Evolutionary conservation across 805 yeast genomes (phyloP).

Genomic region (Saturnispora kantuleensis): DNA sequence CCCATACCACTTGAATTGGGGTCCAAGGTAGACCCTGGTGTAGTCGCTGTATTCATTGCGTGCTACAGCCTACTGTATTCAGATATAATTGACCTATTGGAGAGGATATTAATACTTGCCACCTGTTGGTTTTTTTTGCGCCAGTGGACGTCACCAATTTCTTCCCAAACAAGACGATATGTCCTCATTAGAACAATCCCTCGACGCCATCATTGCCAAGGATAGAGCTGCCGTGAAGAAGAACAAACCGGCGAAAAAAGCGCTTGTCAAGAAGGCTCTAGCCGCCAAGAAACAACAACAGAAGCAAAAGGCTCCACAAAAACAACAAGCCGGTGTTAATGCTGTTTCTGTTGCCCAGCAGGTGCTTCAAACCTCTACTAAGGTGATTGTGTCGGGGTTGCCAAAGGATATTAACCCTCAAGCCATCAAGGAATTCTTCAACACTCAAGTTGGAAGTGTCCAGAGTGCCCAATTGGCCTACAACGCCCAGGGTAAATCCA

Average conservation of each 20-base stretch:
- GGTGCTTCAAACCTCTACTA: constrained; percentile 44
- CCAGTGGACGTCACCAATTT: background rate
- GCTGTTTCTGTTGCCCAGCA: constrained; percentile 18
- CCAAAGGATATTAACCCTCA: constrained; percentile 81
- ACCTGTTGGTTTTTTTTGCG: background rate
- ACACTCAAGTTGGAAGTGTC: constrained; percentile 80
- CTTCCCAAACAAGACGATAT: constrained; percentile 25
- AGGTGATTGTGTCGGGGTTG: constrained; percentile 55
- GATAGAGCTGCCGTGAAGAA: constrained; percentile 8
- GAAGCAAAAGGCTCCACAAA: constrained; percentile 14
- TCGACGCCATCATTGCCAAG: constrained; percentile 86
- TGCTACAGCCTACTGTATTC: no score
- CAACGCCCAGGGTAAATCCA: constrained; percentile 81
- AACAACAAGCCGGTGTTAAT: no score
- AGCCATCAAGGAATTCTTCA: constrained; percentile 67
- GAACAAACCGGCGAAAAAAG: constrained; percentile 12
- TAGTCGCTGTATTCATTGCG: no score
- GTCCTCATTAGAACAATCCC: constrained; percentile 86
- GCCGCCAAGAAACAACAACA: constrained; percentile 2
- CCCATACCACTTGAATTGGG: background rate
- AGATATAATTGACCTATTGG: no score
- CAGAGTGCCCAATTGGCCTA: constrained; percentile 60
- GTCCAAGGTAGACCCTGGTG: background rate
- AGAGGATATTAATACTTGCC: no score
- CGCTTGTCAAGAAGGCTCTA: constrained; percentile 7